These are phyloP conservation scores for Penicillium griseofulvum DNA, from an alignment of 2,329 filamentous ascomycete genomes.

Conservation along the genomic window DNA sequence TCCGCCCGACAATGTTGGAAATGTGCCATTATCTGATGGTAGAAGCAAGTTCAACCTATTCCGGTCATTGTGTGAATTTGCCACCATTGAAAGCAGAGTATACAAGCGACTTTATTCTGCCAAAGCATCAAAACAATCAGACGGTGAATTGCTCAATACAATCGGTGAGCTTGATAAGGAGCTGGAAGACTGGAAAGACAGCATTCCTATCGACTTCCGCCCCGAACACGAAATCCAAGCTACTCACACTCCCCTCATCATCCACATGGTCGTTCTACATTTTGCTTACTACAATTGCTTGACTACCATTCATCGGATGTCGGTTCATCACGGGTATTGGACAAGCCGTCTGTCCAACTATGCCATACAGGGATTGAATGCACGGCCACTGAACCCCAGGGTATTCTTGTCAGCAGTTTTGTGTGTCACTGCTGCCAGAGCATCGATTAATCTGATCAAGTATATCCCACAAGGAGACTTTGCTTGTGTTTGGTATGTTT, in stretches of 20 bases:
- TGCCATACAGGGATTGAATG: conserved; percentile 90
- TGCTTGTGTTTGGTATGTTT: conserved; percentile 85
- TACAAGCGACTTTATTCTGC: conserved; percentile 93
- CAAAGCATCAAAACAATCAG: conserved; percentile 84
- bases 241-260: conserved; percentile 84
- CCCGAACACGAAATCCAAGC: conserved; percentile 95
- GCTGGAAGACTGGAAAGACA: conserved; percentile 94
- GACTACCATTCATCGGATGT: conserved; percentile 98
- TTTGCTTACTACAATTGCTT: conserved; percentile 98
- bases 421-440: conserved; percentile 87
- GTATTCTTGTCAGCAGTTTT: conserved; percentile 92
- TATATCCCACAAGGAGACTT: conserved; percentile 96
- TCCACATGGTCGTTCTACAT: conserved; percentile 91
- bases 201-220: conserved; percentile 91
- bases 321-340: conserved; percentile 97
- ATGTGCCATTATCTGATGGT: conserved; percentile 84
- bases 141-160: conserved; percentile 88
- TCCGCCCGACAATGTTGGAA: conserved; percentile 87
- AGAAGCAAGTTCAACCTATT: conserved; percentile 95
- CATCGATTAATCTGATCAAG: conserved; percentile 89
- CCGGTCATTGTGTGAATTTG: conserved; percentile 85
- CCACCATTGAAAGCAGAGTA: conserved; percentile 87
- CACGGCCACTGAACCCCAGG: conserved; percentile 83
- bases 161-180: conserved; percentile 91
- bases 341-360: conserved; percentile 92